A percentile compares a stretch with the other conserved stretches of the same genome.
These are phyloP conservation scores for Dactylellina drechsleri DNA, from an alignment of 2,329 filamentous ascomycete species.

Conservation along the genomic window DNA sequence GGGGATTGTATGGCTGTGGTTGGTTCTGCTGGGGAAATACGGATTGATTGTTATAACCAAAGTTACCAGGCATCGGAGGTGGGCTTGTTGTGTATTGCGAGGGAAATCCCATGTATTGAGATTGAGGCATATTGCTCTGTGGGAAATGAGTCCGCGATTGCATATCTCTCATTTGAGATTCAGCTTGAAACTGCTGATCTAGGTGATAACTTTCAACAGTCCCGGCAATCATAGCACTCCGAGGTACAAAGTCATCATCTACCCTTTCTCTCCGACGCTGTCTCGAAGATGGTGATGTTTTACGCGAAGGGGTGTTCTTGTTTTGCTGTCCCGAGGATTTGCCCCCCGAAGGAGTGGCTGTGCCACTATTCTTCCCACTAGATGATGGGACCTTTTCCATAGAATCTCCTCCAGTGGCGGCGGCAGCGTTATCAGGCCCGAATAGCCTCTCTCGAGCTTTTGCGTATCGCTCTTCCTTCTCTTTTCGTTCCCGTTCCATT, in stretches of 20 bases:
- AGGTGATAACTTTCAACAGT: conserved; percentile 51
- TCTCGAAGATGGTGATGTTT: conserved; percentile 47
- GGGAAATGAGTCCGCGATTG: conserved; percentile 32
- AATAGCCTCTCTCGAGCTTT: conserved; percentile 57
- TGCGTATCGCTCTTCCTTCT: conserved; percentile 56
- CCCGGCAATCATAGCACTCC: conserved; percentile 53
- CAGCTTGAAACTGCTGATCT: conserved; percentile 47
- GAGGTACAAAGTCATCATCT: conserved; percentile 53
- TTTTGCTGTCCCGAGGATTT: conserved; percentile 31
- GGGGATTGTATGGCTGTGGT: conserved; percentile 25
- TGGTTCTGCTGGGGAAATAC: conserved; percentile 34
- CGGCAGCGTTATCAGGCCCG: conserved; percentile 50
- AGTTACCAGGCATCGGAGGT: conserved; percentile 31
- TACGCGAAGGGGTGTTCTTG: conserved; percentile 49
- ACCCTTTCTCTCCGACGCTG: conserved; percentile 38
- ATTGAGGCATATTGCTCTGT: conserved; percentile 29
- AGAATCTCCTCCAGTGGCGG: conserved; percentile 22
- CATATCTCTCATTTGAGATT: conserved; percentile 42
- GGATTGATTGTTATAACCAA: conserved; percentile 36
- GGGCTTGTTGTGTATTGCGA: conserved; percentile 34
- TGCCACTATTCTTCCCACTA: conserved; percentile 51
- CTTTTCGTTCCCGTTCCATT: conserved; percentile 54
- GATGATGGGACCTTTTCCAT: conserved; percentile 49
- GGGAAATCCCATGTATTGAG: conserved; percentile 37
- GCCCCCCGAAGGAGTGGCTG: conserved; percentile 35